Base-by-base conservation (phyloP, 768 basidiomycete species). In the Gyrodon lividus region DNA sequence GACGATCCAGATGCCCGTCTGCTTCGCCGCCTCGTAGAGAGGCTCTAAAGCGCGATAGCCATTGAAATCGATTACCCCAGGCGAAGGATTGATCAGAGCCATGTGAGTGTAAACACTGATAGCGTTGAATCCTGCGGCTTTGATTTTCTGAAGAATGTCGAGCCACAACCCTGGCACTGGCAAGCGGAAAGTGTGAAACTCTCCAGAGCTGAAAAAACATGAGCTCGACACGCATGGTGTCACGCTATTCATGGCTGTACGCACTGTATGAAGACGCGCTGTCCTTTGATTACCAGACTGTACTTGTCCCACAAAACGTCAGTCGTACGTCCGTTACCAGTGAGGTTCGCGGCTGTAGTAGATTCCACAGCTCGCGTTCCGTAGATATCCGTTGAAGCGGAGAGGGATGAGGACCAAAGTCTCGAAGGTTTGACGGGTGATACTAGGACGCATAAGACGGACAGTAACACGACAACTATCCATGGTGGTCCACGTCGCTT, bases 181-280 rank as follows among this genome's bases (percentile, higher is more conserved):
- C 7, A 92, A 70, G 20, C 89, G 81, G 72, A 88, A 92, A 0
- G 88, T 81, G 60, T 92, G 91, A 65, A 91, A 89, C 66, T 92
- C 91, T 51, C 91, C 91, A 0, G 87, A 89, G 59, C 89, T 91
- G 52, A 35, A 22, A 17, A 45, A 20, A 46, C 35, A 37, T 37
- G 50, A 33, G 34, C 16, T 37, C 23, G 45, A 33, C 28, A 13
- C 38, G 47, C 17, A 23, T 17, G 9, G 14, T 9, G 43, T 4
- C 16, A 13, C 28, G 13, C 8, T 50, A 43, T 44, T 43, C 44
- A 43, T 13, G 54, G 46, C 5, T 24, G 34, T 30, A 75, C 83
- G 48, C 69, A 87, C 87, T 88, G 78, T 4, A 91, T 65, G 57
- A 91, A 88, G 17, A 88, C 64, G 14, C 89, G 75, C 59, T 89